These are phyloP conservation scores for Suillus brevipes DNA, from an alignment of 768 basidiomycete species.

Conservation along the genomic window DNA sequence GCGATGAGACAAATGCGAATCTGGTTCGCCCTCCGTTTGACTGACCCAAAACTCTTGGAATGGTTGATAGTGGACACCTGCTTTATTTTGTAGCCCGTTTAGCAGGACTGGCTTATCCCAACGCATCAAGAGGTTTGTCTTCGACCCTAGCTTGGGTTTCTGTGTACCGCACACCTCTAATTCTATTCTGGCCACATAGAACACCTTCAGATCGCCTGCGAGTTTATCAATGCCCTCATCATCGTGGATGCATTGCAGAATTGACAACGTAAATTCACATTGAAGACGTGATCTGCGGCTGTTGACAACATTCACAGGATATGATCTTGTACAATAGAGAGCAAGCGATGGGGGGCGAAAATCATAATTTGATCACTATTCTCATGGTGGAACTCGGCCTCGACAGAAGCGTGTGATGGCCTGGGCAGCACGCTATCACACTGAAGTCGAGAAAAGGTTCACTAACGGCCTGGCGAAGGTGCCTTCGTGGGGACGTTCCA, in stretches of 20 bases:
- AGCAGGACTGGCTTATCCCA: slow-evolving; percentile 8
- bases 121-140: slow-evolving; percentile 7
- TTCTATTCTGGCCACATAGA: slow-evolving; percentile 14
- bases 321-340: slow-evolving; percentile 39
- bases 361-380: slow-evolving; percentile 36
- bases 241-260: slow-evolving; percentile 28
- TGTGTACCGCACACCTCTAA: background rate
- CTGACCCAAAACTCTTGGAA: background rate
- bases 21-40: slow-evolving; percentile 26
- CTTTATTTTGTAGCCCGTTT: slow-evolving; percentile 4
- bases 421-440: slow-evolving; percentile 22
- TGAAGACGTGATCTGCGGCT: background rate
- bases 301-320: slow-evolving; percentile 25
- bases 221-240: slow-evolving; percentile 34
- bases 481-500: slow-evolving; percentile 28
- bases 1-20: slow-evolving; percentile 42
- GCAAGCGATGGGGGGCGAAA: slow-evolving; percentile 32
- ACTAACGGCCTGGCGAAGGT: slow-evolving; percentile 20
- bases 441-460: slow-evolving; percentile 18
- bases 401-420: slow-evolving; percentile 31
- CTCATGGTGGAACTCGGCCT: slow-evolving; percentile 31
- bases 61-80: background rate
- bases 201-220: slow-evolving; percentile 26
- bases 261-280: slow-evolving; percentile 20
- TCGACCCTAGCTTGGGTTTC: background rate